These are phyloP conservation scores for Cudoniella acicularis DNA, from an alignment of 495 filamentous ascomycete genomes.

Conservation along the genomic window DNA sequence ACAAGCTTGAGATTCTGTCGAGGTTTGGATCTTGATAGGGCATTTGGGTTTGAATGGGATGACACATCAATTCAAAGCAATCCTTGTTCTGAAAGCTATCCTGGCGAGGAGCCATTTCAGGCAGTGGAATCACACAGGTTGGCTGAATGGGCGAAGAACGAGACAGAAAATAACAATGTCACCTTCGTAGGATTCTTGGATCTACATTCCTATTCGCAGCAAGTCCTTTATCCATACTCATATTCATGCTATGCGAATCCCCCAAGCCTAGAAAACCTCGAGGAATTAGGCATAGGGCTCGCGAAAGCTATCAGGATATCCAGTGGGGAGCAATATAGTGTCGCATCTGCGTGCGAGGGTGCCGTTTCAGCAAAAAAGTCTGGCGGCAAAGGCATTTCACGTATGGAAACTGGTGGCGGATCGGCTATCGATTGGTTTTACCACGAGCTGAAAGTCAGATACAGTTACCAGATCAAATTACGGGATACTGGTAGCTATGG, in stretches of 20 bases:
- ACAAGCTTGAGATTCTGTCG: conserved; percentile 80
- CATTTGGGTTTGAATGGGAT: conserved; percentile 84
- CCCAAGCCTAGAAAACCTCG: conserved; percentile 83
- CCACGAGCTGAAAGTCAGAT: conserved; percentile 75
- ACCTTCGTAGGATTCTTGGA: conserved; percentile 82
- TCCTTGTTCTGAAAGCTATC: conserved; percentile 89
- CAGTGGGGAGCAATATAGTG: conserved; percentile 70
- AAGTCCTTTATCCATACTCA: conserved; percentile 89
- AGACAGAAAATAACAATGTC: conserved; percentile 65
- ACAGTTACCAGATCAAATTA: conserved; percentile 91
- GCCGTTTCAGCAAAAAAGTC: conserved; percentile 40
- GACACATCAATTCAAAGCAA: conserved; percentile 61
- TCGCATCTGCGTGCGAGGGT: conserved; percentile 86
- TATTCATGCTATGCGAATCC: conserved; percentile 75
- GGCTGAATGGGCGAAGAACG: conserved; percentile 81
- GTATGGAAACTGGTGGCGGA: conserved; percentile 69
- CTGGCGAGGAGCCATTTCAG: conserved; percentile 80
- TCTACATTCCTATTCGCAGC: conserved; percentile 93
- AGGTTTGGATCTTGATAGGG: conserved; percentile 84
- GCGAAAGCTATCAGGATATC: conserved; percentile 82
- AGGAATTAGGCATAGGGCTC: conserved; percentile 86
- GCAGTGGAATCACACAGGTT: conserved; percentile 72
- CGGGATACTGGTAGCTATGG: conserved; percentile 94
- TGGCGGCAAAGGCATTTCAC: conserved; percentile 3
- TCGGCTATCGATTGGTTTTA: conserved; percentile 97